phyloP scores from a whole-genome alignment of 1,284 basidiomycete genomes.

The Marasmius tenuissimus region DNA sequence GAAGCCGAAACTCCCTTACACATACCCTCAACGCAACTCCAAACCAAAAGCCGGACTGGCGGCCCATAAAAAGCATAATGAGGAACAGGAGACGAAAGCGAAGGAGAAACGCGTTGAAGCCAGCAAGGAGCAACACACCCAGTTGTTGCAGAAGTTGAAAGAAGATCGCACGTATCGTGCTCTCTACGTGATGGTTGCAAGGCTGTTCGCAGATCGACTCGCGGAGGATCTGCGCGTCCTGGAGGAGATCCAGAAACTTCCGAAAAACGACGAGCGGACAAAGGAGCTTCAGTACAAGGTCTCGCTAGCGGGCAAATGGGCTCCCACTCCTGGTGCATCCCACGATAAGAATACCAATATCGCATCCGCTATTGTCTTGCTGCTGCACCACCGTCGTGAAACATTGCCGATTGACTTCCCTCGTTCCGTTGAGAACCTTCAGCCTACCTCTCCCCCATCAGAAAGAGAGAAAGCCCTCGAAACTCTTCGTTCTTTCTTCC shows the following conservation, averaged over 20 bases:
- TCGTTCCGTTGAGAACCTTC: conserved; percentile 19
- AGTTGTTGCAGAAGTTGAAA: conserved; percentile 41
- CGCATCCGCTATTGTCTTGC: conserved; percentile 56
- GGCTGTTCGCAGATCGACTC: conserved; percentile 57
- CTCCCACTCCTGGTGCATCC: conserved; percentile 54
- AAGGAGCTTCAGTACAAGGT: conserved; percentile 39
- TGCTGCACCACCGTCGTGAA: conserved; percentile 41
- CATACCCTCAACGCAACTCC: not conserved
- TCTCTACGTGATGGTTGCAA: conserved; percentile 61
- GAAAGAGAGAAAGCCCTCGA: conserved; percentile 17
- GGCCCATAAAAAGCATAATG: conserved; percentile 11
- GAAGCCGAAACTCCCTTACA: conserved; percentile 13
- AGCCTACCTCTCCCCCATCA: not conserved
- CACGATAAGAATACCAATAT: conserved; percentile 68
- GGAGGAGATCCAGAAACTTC: conserved; percentile 29
- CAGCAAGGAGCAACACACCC: conserved; percentile 26
- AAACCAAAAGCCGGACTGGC: not conserved
- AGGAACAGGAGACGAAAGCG: conserved; percentile 12
- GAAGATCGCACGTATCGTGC: conserved; percentile 50
- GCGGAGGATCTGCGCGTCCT: conserved; percentile 44
- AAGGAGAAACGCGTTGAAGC: conserved; percentile 16
- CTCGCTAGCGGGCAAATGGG: conserved; percentile 68
- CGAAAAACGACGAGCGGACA: conserved; percentile 19
- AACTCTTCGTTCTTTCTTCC: conserved; percentile 51
- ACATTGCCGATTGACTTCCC: conserved; percentile 15